Base-by-base conservation (phyloP, 208 protist species). In the Trichomonas vaginalis region DNA sequence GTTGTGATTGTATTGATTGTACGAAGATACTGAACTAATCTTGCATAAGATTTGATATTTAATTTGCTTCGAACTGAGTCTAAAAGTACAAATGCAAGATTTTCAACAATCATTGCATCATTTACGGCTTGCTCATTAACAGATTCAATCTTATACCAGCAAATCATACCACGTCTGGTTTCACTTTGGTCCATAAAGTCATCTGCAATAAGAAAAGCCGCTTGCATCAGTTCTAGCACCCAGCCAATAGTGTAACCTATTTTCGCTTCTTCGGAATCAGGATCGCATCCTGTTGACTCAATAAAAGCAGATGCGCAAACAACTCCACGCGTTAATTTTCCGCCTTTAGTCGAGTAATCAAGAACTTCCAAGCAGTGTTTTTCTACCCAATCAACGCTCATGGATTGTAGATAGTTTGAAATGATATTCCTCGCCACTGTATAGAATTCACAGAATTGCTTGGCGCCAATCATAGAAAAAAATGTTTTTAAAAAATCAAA, bases 171-270 rank as follows among this genome's bases (percentile, higher is more conserved):
- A 17, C 97, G 56, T 35, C 97, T 96, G 27, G 96, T 97, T 35
- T 96, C 51, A 32, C 96, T 96, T 1, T 96, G 95, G 62, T 98
- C 97, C 97, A 98, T 98, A 82, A 98, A 90, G 95, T 98, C 97
- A 61, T 98, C 97, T 3, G 96, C 96, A 17, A 98, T 97, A 2
- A 98, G 88, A 82, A 97, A 97, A 42, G 48, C 95, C 14, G 97
- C 96, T 95, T 98, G 96, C 9, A 97, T 3, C 2, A 56, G 0
- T 95, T 95, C 86, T 45, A 95, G 10, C n/a, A 45, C 37, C 40
- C 86, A 95, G 4, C 46, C 86, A 95, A 47, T 2, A 39, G 56
- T 56, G 32, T 61, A 61, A 9, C 86, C 47, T 15, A 17, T 2
- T 40, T 95, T 17, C 1, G 47, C 47, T 35, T 56, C 37, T 45